phyloP scores from a whole-genome alignment of 192 early-diverging fungal species.

The Gryganskiella cystojenkinii region DNA sequence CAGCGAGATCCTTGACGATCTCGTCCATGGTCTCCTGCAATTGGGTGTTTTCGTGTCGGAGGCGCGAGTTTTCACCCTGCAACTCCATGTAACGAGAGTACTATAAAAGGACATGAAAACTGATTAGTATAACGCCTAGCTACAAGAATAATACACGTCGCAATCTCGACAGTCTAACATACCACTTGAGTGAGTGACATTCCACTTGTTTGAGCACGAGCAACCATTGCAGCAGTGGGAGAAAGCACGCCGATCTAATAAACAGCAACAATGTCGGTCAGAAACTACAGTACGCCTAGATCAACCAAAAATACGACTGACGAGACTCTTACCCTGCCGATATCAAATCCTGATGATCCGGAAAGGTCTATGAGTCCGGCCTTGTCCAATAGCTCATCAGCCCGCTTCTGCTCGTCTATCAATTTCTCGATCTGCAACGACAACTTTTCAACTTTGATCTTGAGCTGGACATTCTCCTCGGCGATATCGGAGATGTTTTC shows the following conservation, averaged over 20 bases:
- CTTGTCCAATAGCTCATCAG: constrained; percentile 54
- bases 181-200: constrained; percentile 72
- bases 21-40: constrained; percentile 66
- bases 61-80: constrained; percentile 57
- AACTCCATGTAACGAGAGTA: constrained; percentile 68
- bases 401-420: constrained; percentile 56
- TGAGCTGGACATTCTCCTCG: constrained; percentile 54
- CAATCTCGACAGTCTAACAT: background rate
- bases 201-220: constrained; percentile 55
- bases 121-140: background rate
- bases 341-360: constrained; percentile 14
- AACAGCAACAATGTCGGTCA: background rate
- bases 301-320: too few relatives aligned
- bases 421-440: constrained; percentile 41
- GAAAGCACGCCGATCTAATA: constrained; percentile 55
- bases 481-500: constrained; percentile 21
- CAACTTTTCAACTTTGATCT: constrained; percentile 50
- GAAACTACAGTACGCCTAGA: background rate
- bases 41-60: constrained; percentile 58
- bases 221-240: constrained; percentile 64
- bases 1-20: constrained; percentile 62
- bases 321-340: constrained; percentile 46
- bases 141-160: background rate
- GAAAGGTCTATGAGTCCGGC: constrained; percentile 31
- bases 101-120: background rate